Base-by-base conservation (phyloP, 306 rosid species). In the Casuarina glauca region DNA sequence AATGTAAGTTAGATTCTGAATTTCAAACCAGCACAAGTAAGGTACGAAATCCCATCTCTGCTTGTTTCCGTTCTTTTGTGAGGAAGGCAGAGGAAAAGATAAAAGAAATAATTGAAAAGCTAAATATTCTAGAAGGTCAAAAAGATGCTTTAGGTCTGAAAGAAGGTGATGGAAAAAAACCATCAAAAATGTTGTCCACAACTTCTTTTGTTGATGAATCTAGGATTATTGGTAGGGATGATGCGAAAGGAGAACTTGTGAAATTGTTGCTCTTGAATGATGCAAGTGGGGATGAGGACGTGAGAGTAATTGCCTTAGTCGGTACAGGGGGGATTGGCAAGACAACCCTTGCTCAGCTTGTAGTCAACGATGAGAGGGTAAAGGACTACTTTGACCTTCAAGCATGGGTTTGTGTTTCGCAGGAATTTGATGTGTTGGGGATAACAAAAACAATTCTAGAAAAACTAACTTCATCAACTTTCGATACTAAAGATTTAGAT, bases 171-270 rank as follows among this genome's bases (percentile, higher is more conserved):
- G 36, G 15, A 3, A 26, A 48, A 16, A 15, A 36, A 16, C 7
- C 45, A 3, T 15, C 11, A 72, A 10, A 39, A 6, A 32, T 20
- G 52, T 17, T 52, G 13, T 38, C 63, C 53, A 35, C 75, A 36
- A 13, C 75, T 35, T 72, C 63, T 50, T 51, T 52, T 32, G 48
- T 36, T 2, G 75, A 52, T 2, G 32, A 38, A 15, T 32, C 35
- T 72, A 35, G 2, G 7, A 17, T 72, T 16, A 36, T 35, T 46
- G 84, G 84, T 17, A 72, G 84, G 5, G 78, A 76, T 76, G 62
- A 7, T 5, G 81, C 71, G 6, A 72, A 46, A 39, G 44, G 5
- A 1, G 11, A 8, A 39, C 36, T 72, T 3, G 6, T 76, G 1
- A 6, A 72, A 1, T 46, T 63, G 39, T 38, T 69, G 60, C n/a